A percentile compares a stretch with the other conserved stretches of the same genome.
phyloP scores from a whole-genome alignment of 2,329 filamentous ascomycete species.

The Fusarium nodosum region DNA sequence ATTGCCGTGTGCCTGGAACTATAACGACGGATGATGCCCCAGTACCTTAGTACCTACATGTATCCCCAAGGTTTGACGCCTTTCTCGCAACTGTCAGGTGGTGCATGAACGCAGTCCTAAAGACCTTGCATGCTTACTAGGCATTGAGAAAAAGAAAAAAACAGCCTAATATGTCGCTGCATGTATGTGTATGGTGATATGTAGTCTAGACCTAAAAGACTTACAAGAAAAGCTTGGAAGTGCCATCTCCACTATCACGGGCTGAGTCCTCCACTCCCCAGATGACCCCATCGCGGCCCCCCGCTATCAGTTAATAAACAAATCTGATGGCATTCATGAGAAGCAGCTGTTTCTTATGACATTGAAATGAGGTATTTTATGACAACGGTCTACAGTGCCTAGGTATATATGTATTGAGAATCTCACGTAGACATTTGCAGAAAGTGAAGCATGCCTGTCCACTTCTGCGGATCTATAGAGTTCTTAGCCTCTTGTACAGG shows the following conservation, averaged over 20 bases:
- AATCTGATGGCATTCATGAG: constrained; percentile 19
- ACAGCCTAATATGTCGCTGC: not conserved
- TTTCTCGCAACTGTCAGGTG: constrained; percentile 31
- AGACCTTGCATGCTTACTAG: not conserved
- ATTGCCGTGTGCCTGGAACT: constrained; percentile 33
- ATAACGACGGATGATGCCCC: constrained; percentile 26
- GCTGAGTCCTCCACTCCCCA: constrained; percentile 10
- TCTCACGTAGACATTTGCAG: not conserved
- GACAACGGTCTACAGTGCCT: not conserved
- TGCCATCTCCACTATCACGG: constrained; percentile 20
- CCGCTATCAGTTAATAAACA: constrained; percentile 11
- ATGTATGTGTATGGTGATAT: not conserved
- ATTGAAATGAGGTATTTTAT: not conserved
- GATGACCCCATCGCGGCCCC: constrained; percentile 33
- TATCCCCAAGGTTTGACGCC: constrained; percentile 7
- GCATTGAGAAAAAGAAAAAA: not conserved
- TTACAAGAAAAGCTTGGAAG: constrained; percentile 5
- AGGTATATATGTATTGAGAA: no score
- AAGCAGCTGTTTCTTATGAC: not conserved
- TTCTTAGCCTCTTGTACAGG: constrained; percentile 9
- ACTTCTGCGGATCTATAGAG: not conserved
- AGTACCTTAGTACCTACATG: not conserved
- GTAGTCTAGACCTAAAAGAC: not conserved
- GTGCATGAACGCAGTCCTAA: constrained; percentile 15
- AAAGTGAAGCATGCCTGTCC: not conserved